Base-by-base conservation (phyloP, 2,329 filamentous ascomycete species). In the Neurospora crassa region DNA sequence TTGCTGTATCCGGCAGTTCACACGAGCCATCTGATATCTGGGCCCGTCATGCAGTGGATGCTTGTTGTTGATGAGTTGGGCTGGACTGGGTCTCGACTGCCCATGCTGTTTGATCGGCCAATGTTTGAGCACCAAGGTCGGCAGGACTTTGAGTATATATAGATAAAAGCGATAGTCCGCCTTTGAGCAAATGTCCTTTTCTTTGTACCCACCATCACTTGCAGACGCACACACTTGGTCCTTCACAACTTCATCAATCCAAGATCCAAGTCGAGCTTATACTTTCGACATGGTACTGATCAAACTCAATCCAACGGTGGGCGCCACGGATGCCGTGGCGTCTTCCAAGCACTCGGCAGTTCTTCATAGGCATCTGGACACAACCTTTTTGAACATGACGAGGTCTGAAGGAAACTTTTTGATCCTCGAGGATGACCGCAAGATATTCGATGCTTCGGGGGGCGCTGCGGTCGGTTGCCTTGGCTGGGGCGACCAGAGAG, bases 381-480 rank as follows among this genome's bases (percentile, higher is more conserved):
- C 75, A n/a, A 70, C 77, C 1, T 81, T 83, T 68, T 78, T 79
- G 10, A 72, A 74, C 20, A 70, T 83, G n/a, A 74, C 76, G 18
- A 74, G 74, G 5, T 80, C 79, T 7, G 74, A 80, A 34, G 83
- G 83, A 2, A 81, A 80, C 71, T 79, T 81, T 71, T 76, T 85
- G 4, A 70, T 79, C 24, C 78, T 84, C 1, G 78, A 81, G 29
- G 80, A 83, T 72, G 83, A 83, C 16, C 79, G 78, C 7, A 78
- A 74, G 59, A 80, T 85, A 24, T 77, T 85, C 4, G 84, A 85
- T 71, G 83, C 82, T 11, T 82, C 80, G 8, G 81, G 83, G 8
- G 84, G 84, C 20, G 82, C 84, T 2, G 81, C 84, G 0, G 84
- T 85, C 40, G 80, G 82, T 8, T 84, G 83, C 73, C 76, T 86